Percentiles rank a stretch among this genome's conserved stretches.
phyloP scores from a whole-genome alignment of 768 basidiomycete species.

The Boletales sp. region DNA sequence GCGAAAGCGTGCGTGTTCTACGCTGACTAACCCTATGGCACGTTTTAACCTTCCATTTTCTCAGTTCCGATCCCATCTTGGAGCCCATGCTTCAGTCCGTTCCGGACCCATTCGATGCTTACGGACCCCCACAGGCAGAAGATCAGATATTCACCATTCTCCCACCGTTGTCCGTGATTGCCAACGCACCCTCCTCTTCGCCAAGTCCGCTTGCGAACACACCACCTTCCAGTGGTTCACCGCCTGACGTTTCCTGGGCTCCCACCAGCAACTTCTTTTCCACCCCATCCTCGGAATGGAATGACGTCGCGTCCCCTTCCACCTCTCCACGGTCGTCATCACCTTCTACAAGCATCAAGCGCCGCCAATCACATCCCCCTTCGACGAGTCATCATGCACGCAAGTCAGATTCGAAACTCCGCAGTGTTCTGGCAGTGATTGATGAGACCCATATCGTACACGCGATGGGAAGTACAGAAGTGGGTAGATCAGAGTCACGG shows the following conservation, averaged over 20 bases:
- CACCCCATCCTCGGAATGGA: slow-evolving; percentile 57
- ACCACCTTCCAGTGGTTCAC: slow-evolving; percentile 36
- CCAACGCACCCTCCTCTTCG: slow-evolving; percentile 58
- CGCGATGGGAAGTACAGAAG: slow-evolving; percentile 23
- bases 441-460: slow-evolving; percentile 52
- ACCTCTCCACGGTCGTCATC: slow-evolving; percentile 51
- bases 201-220: slow-evolving; percentile 54
- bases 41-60: slow-evolving; percentile 1
- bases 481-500: slow-evolving; percentile 15
- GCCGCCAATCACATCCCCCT: slow-evolving; percentile 53
- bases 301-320: slow-evolving; percentile 37
- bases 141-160: slow-evolving; percentile 93
- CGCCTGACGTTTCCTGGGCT: slow-evolving; percentile 45
- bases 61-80: slow-evolving; percentile 81
- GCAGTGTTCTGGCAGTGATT: slow-evolving; percentile 67
- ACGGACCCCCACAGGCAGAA: slow-evolving; percentile 82
- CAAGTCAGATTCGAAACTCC: slow-evolving; percentile 65
- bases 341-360: slow-evolving; percentile 39
- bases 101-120: slow-evolving; percentile 91
- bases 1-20: slow-evolving; percentile 70
- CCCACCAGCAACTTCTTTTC: slow-evolving; percentile 46
- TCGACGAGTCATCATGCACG: slow-evolving; percentile 38
- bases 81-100: slow-evolving; percentile 88
- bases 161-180: slow-evolving; percentile 76
- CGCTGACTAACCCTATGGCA: background rate